Percentiles rank a stretch among this genome's conserved stretches.
Evolutionary conservation across 2,329 filamentous ascomycete genomes (phyloP).

Genomic region (Sporothrix schenckii): DNA sequence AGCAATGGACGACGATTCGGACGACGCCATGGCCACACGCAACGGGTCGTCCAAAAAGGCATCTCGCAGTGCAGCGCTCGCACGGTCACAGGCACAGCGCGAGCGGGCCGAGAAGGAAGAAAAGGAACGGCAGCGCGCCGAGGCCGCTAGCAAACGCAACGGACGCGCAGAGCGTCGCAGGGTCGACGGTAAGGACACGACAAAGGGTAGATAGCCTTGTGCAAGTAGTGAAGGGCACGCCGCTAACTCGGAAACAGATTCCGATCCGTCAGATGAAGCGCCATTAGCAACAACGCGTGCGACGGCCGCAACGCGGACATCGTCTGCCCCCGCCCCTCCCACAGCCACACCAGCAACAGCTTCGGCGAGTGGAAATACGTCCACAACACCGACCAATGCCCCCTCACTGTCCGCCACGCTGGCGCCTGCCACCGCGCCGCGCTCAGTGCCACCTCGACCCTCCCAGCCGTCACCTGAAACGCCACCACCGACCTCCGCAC

Average conservation of each 20-base stretch:
- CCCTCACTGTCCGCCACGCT: constrained; percentile 33
- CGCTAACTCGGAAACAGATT: constrained; percentile 59
- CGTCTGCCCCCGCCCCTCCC: constrained; percentile 28
- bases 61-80: constrained; percentile 53
- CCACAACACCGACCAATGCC: constrained; percentile 23
- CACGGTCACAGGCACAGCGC: constrained; percentile 49
- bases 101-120: constrained; percentile 72
- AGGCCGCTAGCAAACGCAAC: constrained; percentile 78
- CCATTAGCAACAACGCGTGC: constrained; percentile 52
- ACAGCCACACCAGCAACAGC: constrained; percentile 34
- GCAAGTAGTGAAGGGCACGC: constrained; percentile 40
- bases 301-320: constrained; percentile 40
- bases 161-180: constrained; percentile 78
- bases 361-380: constrained; percentile 36
- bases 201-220: constrained; percentile 28
- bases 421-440: constrained; percentile 40
- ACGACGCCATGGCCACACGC: constrained; percentile 63
- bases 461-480: constrained; percentile 54
- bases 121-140: constrained; percentile 70
- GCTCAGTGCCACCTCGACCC: constrained; percentile 50
- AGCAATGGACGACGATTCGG: constrained; percentile 65
- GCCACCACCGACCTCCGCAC: constrained; percentile 47
- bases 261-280: constrained; percentile 70
- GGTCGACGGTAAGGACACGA: constrained; percentile 67
- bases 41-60: constrained; percentile 60